A percentile compares a stretch with the other conserved stretches of the same genome.
These are phyloP conservation scores for Trypanosoma lewisi DNA, from an alignment of 208 protist genomes.

Conservation along the genomic window DNA sequence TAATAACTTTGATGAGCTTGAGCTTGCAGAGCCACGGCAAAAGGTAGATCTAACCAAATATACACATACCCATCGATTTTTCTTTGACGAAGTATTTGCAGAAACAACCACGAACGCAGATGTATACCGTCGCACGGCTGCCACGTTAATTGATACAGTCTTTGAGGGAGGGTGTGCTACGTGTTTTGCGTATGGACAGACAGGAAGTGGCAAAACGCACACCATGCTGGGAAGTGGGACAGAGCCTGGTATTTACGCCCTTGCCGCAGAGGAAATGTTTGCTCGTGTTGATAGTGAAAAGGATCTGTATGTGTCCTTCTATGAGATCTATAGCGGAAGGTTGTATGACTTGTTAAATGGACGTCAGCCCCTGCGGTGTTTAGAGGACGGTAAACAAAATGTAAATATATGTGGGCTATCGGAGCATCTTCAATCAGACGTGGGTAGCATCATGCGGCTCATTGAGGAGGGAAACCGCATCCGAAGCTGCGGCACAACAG, in stretches of 20 bases:
- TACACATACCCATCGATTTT: conserved; percentile 80
- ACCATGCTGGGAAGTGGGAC: conserved; percentile 35
- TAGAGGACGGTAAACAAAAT: conserved; percentile 89
- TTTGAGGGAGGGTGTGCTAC: conserved; percentile 36
- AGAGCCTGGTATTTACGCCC: conserved; percentile 70
- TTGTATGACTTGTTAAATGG: conserved; percentile 91
- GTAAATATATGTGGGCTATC: conserved; percentile 92
- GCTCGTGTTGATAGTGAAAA: conserved; percentile 39
- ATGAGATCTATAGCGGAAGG: conserved; percentile 93
- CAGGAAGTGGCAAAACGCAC: conserved; percentile 29
- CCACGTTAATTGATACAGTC: conserved; percentile 28
- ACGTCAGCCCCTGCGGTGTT: conserved; percentile 78
- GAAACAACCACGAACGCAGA: conserved; percentile 59
- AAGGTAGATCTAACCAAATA: conserved; percentile 88
- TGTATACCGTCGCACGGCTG: conserved; percentile 59
- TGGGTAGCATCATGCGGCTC: conserved; percentile 71
- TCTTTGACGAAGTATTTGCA: conserved; percentile 89
- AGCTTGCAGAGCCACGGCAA: conserved; percentile 38
- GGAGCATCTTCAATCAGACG: conserved; percentile 55
- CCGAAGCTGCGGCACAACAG: conserved; percentile 84
- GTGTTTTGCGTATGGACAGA: conserved; percentile 34
- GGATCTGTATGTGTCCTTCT: conserved; percentile 74
- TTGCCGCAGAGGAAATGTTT: conserved; percentile 87
- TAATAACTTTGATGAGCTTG: conserved; percentile 27
- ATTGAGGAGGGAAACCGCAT: conserved; percentile 80